Evolutionary conservation across 768 basidiomycete species (phyloP).

Genomic region (Scleroderma bovista): DNA sequence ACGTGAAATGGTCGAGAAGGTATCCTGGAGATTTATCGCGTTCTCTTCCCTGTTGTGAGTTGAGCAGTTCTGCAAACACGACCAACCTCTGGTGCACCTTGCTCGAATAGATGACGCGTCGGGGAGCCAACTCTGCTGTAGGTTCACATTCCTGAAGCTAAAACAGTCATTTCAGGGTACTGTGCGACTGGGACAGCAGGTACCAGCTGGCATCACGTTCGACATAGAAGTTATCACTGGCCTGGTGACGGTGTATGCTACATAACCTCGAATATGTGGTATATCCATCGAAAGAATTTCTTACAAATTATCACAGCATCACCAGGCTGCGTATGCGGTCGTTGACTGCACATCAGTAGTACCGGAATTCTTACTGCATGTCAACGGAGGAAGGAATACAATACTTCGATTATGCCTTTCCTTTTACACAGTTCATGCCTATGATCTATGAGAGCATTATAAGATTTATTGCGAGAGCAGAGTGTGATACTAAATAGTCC

Average conservation of each 20-base stretch:
- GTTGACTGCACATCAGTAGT: conserved; percentile 67
- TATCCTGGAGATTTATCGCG: conserved; percentile 78
- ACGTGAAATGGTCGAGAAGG: conserved; percentile 89
- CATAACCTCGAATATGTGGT: conserved; percentile 75
- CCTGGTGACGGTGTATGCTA: conserved; percentile 89
- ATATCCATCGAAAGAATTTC: not conserved
- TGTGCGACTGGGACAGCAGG: conserved; percentile 71
- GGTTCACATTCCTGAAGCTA: conserved; percentile 91
- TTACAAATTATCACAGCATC: conserved; percentile 46
- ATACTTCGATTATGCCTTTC: too few relatives aligned
- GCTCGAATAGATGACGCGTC: conserved; percentile 86
- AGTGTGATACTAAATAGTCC: too few relatives aligned
- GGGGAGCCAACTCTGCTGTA: conserved; percentile 96
- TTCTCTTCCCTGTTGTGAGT: conserved; percentile 88
- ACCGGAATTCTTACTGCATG: too few relatives aligned
- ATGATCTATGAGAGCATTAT: too few relatives aligned
- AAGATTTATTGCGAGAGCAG: too few relatives aligned
- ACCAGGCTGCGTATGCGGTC: conserved; percentile 99
- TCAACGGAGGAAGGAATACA: too few relatives aligned
- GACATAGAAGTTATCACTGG: conserved; percentile 93
- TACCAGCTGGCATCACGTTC: conserved; percentile 88
- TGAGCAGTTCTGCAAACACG: not conserved
- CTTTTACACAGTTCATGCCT: too few relatives aligned
- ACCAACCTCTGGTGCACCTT: not conserved
- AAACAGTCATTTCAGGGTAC: conserved; percentile 91